Evolutionary conservation across 2,329 filamentous ascomycete species (phyloP).

Genomic region (Neonectria hederae): DNA sequence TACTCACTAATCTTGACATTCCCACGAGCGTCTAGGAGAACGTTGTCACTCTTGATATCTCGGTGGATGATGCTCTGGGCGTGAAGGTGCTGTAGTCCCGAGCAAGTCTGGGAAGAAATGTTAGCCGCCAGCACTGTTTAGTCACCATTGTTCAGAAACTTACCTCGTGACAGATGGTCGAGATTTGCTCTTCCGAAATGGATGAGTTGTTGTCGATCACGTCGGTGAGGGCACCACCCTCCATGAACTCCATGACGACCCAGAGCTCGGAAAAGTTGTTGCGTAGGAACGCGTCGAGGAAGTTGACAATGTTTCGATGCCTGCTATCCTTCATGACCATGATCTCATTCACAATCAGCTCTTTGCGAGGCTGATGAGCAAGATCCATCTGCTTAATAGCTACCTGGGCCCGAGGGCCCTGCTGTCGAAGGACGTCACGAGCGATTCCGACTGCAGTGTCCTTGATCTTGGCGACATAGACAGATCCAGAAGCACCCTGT

Average conservation of each 20-base stretch:
- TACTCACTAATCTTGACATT: slow-evolving; percentile 96
- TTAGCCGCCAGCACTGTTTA: slow-evolving; percentile 26
- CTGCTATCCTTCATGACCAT: slow-evolving; percentile 99
- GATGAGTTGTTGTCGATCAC: slow-evolving; percentile 97
- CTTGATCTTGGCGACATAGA: slow-evolving; percentile 96
- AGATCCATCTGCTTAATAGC: slow-evolving; percentile 99
- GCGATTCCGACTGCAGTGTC: slow-evolving; percentile 89
- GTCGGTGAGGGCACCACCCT: slow-evolving; percentile 95
- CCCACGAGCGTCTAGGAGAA: slow-evolving; percentile 90
- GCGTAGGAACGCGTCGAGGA: slow-evolving; percentile 93
- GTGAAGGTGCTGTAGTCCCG: slow-evolving; percentile 92
- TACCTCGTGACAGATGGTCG: slow-evolving; percentile 96
- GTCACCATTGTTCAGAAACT: slow-evolving; percentile 43
- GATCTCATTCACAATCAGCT: slow-evolving; percentile 98
- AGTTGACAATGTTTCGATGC: slow-evolving; percentile 99
- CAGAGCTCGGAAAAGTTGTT: slow-evolving; percentile 96
- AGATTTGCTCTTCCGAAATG: slow-evolving; percentile 96
- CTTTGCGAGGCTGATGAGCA: slow-evolving; percentile 94
- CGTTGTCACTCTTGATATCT: slow-evolving; percentile 99
- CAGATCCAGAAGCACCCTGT: slow-evolving; percentile 95
- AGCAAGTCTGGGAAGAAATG: slow-evolving; percentile 77
- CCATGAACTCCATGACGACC: slow-evolving; percentile 99
- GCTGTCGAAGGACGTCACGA: slow-evolving; percentile 78
- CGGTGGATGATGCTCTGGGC: slow-evolving; percentile 97
- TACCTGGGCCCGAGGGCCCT: slow-evolving; percentile 86